Conservation (phyloP, 257 asterid genomes). For the Avicennia marina region DNA sequence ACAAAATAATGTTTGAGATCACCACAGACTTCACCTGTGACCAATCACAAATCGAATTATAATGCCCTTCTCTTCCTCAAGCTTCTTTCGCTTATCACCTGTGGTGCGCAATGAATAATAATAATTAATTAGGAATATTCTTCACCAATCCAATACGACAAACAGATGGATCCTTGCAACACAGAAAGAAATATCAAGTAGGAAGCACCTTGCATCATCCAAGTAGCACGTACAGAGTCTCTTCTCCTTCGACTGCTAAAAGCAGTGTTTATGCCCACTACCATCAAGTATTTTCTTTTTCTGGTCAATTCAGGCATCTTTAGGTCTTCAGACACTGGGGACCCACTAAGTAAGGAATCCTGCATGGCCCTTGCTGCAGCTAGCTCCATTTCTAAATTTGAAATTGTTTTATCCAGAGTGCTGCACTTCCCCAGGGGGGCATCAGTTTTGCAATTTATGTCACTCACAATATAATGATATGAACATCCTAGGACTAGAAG, state of each 20-base stretch:
- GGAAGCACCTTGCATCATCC: slow-evolving; percentile 82
- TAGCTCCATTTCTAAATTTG: too few species aligned
- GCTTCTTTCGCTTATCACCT: slow-evolving; percentile 47
- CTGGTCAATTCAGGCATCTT: slow-evolving; percentile 38
- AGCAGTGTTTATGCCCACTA: slow-evolving; percentile 71
- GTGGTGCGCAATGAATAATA: slow-evolving; percentile 12
- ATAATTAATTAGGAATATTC: slow-evolving; percentile 8
- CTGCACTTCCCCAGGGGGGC: slow-evolving; percentile 28
- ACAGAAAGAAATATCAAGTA: slow-evolving; percentile 8
- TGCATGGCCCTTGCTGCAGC: slow-evolving; percentile 55
- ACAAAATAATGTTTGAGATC: slow-evolving; percentile 1
- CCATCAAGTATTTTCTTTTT: too few species aligned
- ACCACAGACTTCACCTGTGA: slow-evolving; percentile 41
- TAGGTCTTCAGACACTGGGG: slow-evolving; percentile 56
- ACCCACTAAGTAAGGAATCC: slow-evolving; percentile 63
- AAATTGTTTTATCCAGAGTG: too few species aligned
- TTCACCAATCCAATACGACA: slow-evolving; percentile 5
- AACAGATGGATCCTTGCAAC: slow-evolving; percentile 3
- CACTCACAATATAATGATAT: not conserved
- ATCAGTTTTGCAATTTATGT: slow-evolving; percentile 14
- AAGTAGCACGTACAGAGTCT: slow-evolving; percentile 85
- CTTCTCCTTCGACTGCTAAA: slow-evolving; percentile 91
- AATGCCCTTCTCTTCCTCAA: slow-evolving; percentile 55
- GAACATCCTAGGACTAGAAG: slow-evolving; percentile 10
- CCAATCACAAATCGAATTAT: slow-evolving; percentile 44